Conservation (phyloP, 2,329 filamentous ascomycete genomes). For the Davidsoniella neocaledoniae region DNA sequence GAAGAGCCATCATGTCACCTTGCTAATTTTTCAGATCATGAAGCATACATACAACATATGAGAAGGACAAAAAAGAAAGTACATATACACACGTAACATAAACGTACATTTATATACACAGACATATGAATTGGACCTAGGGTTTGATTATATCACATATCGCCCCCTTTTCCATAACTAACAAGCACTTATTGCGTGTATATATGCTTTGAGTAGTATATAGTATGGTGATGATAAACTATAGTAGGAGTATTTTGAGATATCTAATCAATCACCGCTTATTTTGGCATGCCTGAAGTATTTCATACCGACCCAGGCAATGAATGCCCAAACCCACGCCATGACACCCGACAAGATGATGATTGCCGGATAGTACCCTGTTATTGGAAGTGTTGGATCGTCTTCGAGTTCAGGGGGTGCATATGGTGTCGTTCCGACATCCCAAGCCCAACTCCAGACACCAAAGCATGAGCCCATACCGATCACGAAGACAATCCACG, state of each 20-base stretch:
- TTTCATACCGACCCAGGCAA: conserved; percentile 98
- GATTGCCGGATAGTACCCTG: conserved; percentile 90
- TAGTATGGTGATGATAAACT: neutral
- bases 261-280: conserved; percentile 32
- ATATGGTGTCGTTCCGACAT: conserved; percentile 89
- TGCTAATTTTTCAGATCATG: no score
- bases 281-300: conserved; percentile 98
- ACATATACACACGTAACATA: no score
- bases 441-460: conserved; percentile 98
- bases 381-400: conserved; percentile 84
- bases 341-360: conserved; percentile 83
- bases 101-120: no score
- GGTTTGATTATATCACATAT: neutral
- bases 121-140: neutral
- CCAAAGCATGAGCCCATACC: conserved; percentile 93
- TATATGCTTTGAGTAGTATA: neutral
- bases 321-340: conserved; percentile 97
- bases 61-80: no score
- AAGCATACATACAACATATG: no score
- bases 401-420: conserved; percentile 90
- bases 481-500: conserved; percentile 90
- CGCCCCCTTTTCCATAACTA: neutral
- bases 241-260: conserved; percentile 12
- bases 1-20: no score
- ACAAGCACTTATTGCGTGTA: no score